Base-by-base conservation (phyloP, 2,329 filamentous ascomycete species). In the Fusarium haematococcum region DNA sequence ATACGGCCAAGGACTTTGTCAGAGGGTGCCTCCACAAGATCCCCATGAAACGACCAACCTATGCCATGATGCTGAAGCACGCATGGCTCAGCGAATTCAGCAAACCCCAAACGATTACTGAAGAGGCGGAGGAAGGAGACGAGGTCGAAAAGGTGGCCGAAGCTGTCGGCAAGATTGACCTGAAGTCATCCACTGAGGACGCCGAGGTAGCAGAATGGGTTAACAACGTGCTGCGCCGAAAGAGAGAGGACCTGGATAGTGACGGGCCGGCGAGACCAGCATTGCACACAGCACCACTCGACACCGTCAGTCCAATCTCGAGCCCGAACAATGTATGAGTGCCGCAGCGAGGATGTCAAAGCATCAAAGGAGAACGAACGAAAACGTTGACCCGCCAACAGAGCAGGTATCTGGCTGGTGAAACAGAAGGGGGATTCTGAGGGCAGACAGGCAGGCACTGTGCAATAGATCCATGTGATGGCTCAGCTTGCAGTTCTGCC, bases 141-240 rank as follows among this genome's bases (percentile, higher is more conserved):
- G 83, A 85, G 43, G 85, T 83, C 14, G 86, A 85, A 3, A 82
- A 80, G 56, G 80, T 84, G 11, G 82, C 83, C 25, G 85, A 87
- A 32, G 85, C 83, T 8, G 84, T 87, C 9, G 84, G 83, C 32
- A 83, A 84, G 65, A 79, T 89, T 9, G 79, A 86, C 62, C 80
- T 89, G 5, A 82, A 81, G 48, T 80, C 80, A 6, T 73, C 74
- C 35, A 83, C 81, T 6, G 90, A 92, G 63, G 96, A 99, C 77
- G 85, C 88, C 41, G 95, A 98, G 81, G 94, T 98, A 6, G 94
- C 94, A 0, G 88, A 90, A 32, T 99, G 97, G 97, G 96, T 98
- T 1, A 88, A 87, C 43, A 86, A 85, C 8, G 93, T 94, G 20
- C 83, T 98, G 78, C 91, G 91, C 79, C 76, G 75, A 39, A 79